Base-by-base conservation (phyloP, 1,139 yeast genomes). In the Saccharomyces hybrid region DNA sequence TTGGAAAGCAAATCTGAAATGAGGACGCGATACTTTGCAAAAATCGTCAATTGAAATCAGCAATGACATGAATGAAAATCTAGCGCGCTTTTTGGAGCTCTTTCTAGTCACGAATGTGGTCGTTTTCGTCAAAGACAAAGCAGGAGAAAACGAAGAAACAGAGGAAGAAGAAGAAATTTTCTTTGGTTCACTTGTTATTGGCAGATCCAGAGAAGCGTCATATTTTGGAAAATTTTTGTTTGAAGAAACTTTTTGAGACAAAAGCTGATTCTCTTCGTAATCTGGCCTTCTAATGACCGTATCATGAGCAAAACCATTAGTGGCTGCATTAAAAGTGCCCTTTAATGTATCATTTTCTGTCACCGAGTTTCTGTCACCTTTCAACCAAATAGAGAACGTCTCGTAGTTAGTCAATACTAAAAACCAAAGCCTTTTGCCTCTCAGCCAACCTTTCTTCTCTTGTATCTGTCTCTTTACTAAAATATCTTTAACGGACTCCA, bases 1-100 rank as follows among this genome's bases (percentile, higher is more conserved):
- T 56, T 78, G 80, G 52, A 77, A 63, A 1, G 79, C 79, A 63
- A 76, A 78, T 47, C 74, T 67, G 52, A 76, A 68, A 59, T 75
- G 78, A 6, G 71, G 67, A 49, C 64, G 64, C 21, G 66, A 67
- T 7, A 60, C 61, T 11, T 61, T 57, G 32, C 68, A 69, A 28
- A 66, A 67, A 7, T 55, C 47, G 42, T 61, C 51, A 3, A 51
- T 27, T 56, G 55, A 54, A 8, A 61, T 41, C 14, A 64, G 47
- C 12, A 53, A 9, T 6, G 47, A 48, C 11, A 50, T 52, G 2
- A 55, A 38, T 16, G 55, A 31, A 47, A 53, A 41, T 48, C 26
- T 12, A 8, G n/a, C 7, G 16, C 48, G 24, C 11, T 27, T 42
- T 31, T 44, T 48, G 34, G n/a, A 47, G 7, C 14, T 11, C 24